These are phyloP conservation scores for Lentinula edodes DNA, from an alignment of 768 basidiomycete species.

Conservation along the genomic window DNA sequence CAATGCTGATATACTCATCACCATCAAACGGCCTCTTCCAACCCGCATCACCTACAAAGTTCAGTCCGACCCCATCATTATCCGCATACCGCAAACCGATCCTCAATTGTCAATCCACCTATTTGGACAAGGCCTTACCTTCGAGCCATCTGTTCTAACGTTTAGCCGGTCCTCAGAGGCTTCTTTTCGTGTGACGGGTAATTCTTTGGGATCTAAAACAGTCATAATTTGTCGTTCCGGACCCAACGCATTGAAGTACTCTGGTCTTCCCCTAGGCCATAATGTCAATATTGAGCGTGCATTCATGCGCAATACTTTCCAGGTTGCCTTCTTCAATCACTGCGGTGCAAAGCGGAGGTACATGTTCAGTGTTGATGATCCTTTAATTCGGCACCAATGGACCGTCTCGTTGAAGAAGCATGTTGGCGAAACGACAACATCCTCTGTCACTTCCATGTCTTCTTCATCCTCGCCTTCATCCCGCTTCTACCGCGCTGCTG, in stretches of 20 bases:
- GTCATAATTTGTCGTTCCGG: constrained; percentile 84
- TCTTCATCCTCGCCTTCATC: constrained; percentile 31
- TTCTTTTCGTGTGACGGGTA: constrained; percentile 90
- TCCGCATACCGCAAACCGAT: constrained; percentile 83
- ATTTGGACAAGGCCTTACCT: constrained; percentile 80
- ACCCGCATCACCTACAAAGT: constrained; percentile 78
- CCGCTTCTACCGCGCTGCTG: constrained; percentile 60
- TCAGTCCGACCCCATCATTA: constrained; percentile 82
- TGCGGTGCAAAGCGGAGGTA: constrained; percentile 72
- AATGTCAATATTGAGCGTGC: constrained; percentile 80
- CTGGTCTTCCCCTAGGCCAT: constrained; percentile 74
- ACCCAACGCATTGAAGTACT: constrained; percentile 75
- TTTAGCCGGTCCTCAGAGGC: constrained; percentile 77
- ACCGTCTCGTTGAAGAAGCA: constrained; percentile 60
- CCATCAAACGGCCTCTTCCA: constrained; percentile 71
- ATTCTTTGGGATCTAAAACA: constrained; percentile 73
- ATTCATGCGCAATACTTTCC: constrained; percentile 97
- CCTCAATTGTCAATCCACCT: constrained; percentile 78
- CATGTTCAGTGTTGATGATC: constrained; percentile 90
- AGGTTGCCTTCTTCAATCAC: constrained; percentile 77
- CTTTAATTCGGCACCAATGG: constrained; percentile 73
- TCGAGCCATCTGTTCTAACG: constrained; percentile 80
- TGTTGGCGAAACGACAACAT: constrained; percentile 44
- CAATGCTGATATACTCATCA: constrained; percentile 49
- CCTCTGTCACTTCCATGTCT: constrained; percentile 23